Evolutionary conservation across 2,329 filamentous ascomycete genomes (phyloP).

Genomic region (Ophiostoma pallidulum): DNA sequence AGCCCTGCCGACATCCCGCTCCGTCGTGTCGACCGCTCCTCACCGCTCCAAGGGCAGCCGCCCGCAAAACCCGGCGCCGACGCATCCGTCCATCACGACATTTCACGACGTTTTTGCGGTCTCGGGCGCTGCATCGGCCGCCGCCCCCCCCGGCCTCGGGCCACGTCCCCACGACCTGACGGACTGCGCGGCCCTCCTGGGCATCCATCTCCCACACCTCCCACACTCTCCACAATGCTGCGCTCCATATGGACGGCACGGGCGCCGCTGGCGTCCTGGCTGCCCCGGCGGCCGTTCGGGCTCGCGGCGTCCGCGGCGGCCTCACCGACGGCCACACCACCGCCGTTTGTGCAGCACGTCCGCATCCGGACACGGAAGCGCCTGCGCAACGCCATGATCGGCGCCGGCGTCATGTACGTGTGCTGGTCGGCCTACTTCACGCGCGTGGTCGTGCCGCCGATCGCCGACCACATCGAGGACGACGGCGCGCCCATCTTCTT

Average conservation of each 20-base stretch:
- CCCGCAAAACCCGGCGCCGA: no score
- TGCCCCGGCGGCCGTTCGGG: not conserved
- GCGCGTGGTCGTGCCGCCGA: conserved; percentile 34
- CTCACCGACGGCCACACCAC: not conserved
- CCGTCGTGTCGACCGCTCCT: no score
- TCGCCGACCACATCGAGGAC: conserved; percentile 16
- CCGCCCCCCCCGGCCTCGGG: conserved; percentile 3
- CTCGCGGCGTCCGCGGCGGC: not conserved
- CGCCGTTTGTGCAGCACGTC: conserved; percentile 14
- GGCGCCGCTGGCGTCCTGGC: conserved; percentile 7
- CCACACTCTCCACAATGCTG: conserved; percentile 7
- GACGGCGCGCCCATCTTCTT: conserved; percentile 40
- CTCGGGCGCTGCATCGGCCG: no score
- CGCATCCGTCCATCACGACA: no score
- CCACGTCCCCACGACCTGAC: no score
- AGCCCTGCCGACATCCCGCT: no score
- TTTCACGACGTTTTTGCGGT: not conserved
- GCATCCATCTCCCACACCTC: not conserved
- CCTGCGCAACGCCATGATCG: conserved; percentile 15
- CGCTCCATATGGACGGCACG: conserved; percentile 12
- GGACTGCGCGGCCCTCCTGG: not conserved
- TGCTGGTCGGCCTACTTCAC: conserved; percentile 29
- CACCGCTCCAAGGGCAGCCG: no score
- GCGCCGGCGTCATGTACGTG: conserved; percentile 14
- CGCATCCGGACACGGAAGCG: conserved; percentile 10